phyloP scores from a whole-genome alignment of 2,329 filamentous ascomycete genomes.

The Fusarium beomiforme region DNA sequence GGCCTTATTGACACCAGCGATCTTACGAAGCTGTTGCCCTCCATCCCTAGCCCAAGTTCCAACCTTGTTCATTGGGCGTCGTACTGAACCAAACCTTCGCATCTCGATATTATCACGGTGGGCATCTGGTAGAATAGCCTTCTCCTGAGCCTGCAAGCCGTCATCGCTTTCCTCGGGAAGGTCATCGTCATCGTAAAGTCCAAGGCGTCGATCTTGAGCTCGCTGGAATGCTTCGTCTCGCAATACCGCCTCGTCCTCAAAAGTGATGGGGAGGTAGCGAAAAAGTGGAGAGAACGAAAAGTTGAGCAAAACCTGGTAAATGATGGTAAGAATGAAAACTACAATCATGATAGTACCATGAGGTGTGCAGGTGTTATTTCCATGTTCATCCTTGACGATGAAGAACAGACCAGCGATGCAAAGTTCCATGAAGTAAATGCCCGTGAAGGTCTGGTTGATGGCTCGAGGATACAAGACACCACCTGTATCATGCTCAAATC shows the following conservation, averaged over 20 bases:
- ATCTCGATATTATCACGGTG: slow-evolving; percentile 54
- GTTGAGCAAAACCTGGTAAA: slow-evolving; percentile 86
- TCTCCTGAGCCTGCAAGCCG: slow-evolving; percentile 30
- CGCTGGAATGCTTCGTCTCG: slow-evolving; percentile 89
- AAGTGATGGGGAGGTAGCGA: slow-evolving; percentile 89
- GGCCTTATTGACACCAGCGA: slow-evolving; percentile 46
- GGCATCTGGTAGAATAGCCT: slow-evolving; percentile 35
- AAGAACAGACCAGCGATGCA: slow-evolving; percentile 92
- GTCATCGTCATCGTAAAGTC: slow-evolving; percentile 64
- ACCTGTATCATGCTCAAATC: slow-evolving; percentile 89
- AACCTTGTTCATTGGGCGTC: slow-evolving; percentile 58
- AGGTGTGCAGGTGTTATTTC: slow-evolving; percentile 68
- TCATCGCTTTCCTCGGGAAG: slow-evolving; percentile 55
- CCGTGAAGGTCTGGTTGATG: slow-evolving; percentile 95
- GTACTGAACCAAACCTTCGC: slow-evolving; percentile 51
- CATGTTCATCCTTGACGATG: slow-evolving; percentile 69
- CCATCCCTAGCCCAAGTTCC: slow-evolving; percentile 54
- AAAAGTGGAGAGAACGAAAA: slow-evolving; percentile 85
- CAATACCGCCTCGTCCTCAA: slow-evolving; percentile 94
- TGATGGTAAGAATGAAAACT: slow-evolving; percentile 71
- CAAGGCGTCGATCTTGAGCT: slow-evolving; percentile 77
- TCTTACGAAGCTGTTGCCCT: slow-evolving; percentile 59
- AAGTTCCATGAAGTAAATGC: slow-evolving; percentile 93
- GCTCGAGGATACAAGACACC: slow-evolving; percentile 91
- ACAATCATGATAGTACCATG: slow-evolving; percentile 91